Conservation (phyloP, 78 protist species). For the Dictyostelium brefeldianum region DNA sequence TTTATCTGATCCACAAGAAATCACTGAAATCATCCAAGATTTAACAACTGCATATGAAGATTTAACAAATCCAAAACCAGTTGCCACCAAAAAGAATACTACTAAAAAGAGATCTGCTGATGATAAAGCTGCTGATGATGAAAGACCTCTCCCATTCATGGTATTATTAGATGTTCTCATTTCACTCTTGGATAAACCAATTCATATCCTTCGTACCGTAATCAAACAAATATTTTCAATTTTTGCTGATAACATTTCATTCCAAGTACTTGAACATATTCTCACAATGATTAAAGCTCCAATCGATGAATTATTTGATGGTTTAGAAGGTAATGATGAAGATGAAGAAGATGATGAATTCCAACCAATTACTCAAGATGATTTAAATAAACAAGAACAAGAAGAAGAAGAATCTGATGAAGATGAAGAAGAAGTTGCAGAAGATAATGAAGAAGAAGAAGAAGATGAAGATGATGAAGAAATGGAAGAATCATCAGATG, state of each 20-base stretch:
- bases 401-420: background rate
- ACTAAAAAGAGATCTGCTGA: background rate
- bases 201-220: constrained; percentile 7
- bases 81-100: background rate
- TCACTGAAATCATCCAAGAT: constrained; percentile 69
- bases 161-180: constrained; percentile 56
- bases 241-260: constrained; percentile 42
- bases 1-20: constrained; percentile 45
- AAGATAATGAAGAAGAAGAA: constrained; percentile 38
- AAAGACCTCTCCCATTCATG: constrained; percentile 53
- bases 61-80: constrained; percentile 5
- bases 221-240: constrained; percentile 52
- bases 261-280: constrained; percentile 73
- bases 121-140: background rate
- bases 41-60: constrained; percentile 50
- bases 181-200: constrained; percentile 38
- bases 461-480: constrained; percentile 55
- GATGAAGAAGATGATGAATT: constrained; percentile 51
- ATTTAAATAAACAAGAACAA: constrained; percentile 25
- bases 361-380: constrained; percentile 34
- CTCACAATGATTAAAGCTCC: constrained; percentile 60
- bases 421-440: constrained; percentile 38
- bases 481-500: background rate
- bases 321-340: constrained; percentile 27
- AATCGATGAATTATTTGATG: constrained; percentile 49